Base-by-base conservation (phyloP, 2,329 filamentous ascomycete species). In the Fusarium nisikadoi region DNA sequence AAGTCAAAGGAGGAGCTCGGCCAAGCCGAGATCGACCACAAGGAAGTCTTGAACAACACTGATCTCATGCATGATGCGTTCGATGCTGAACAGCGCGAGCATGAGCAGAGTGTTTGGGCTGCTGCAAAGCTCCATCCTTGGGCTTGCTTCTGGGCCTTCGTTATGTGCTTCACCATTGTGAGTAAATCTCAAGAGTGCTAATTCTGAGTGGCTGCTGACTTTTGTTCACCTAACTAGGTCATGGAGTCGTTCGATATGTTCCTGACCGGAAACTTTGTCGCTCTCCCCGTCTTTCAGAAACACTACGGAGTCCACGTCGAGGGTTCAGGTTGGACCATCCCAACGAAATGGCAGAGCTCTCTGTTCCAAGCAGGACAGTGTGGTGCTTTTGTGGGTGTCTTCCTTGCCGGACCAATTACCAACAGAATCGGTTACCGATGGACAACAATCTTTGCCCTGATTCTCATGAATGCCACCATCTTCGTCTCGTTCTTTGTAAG, bases 241-340 rank as follows among this genome's bases (percentile, higher is more conserved):
- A 86, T 86, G 84, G 84, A 86, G 69, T 83, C 84, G 0, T 86
- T 84, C 78, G 82, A 84, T 57, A 84, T 86, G 80, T 86, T 86
- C 68, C 73, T 86, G 23, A 84, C 82, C 52, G 81, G 82, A 42
- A 84, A 84, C 70, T 86, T 85, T 27, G 80, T 86, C 57, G 84
- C 84, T 5, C 79, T 84, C 1, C 49, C 62, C 3, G 76, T 76
- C 1, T 86, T 86, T 59, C 76, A 81, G 27, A 50, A 76, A 11
- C 47, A 66, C 2, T 86, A 82, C 39, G 84, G 84, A 14, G 76
- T 84, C 6, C 53, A n/a, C 2, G 41, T 72, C 8, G 72, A 61
- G 0, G 72, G 60, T 2, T 49, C 46, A 23, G 62, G 65, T 0
- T 80, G 56, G 8, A 71, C 76, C 10, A 84, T 86, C 35, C 78